Conservation (phyloP, 1,139 yeast genomes). For the Magnusiomyces suaveolens region DNA sequence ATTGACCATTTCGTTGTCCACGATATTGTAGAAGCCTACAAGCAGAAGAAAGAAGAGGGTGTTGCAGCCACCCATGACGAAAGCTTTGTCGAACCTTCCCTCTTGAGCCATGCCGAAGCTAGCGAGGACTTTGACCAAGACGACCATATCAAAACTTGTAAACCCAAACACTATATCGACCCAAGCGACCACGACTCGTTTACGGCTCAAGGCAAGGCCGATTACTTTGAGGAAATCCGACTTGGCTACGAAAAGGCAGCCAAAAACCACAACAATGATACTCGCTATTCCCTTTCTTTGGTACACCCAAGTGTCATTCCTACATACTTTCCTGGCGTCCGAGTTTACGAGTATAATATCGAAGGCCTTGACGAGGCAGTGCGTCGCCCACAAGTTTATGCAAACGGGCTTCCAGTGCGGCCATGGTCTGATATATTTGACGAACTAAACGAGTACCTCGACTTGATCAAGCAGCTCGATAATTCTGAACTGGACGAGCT, state of each 20-base stretch:
- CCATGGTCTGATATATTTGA: conserved; percentile 50
- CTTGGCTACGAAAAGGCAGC: conserved; percentile 9
- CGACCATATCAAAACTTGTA: not conserved
- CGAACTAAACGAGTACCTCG: conserved; percentile 35
- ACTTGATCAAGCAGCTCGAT: conserved; percentile 14
- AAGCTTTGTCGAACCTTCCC: not conserved
- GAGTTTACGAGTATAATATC: conserved; percentile 79
- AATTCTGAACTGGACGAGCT: conserved; percentile 22
- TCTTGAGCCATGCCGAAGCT: no score
- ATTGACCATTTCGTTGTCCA: conserved; percentile 73
- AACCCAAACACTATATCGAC: not conserved
- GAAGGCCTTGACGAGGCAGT: conserved; percentile 39
- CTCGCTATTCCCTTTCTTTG: conserved; percentile 57
- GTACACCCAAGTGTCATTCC: conserved; percentile 74
- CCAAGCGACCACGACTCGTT: not conserved
- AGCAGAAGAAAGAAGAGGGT: conserved; percentile 15
- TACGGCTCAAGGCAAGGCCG: conserved; percentile 11
- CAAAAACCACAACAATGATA: conserved; percentile 32
- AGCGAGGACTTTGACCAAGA: no score
- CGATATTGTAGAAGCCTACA: conserved; percentile 39
- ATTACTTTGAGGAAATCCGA: conserved; percentile 17
- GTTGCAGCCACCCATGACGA: conserved; percentile 3
- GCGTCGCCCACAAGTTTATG: conserved; percentile 7
- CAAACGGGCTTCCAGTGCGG: conserved; percentile 17
- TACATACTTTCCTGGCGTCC: conserved; percentile 70